Evolutionary conservation across 208 protist genomes (phyloP), one percentile per base, ranked within the genome.

Genomic region (Wallacemonas sp.): DNA sequence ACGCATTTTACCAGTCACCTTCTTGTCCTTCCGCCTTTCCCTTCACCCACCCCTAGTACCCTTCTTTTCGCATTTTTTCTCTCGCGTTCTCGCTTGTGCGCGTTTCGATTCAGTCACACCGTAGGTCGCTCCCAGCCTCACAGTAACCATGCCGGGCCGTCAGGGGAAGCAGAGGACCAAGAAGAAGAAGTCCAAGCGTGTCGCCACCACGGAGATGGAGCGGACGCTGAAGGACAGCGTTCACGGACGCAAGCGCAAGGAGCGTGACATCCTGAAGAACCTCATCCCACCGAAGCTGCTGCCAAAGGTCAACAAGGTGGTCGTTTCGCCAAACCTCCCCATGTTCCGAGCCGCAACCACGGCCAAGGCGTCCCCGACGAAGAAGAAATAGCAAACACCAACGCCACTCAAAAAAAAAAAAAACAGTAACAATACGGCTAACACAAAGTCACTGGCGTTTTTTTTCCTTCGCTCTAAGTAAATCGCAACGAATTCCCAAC

Each of bases 101-200:
- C n/a, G n/a, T n/a, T n/a, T n/a, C n/a, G n/a, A n/a, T n/a, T n/a
- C n/a, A n/a, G n/a, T n/a, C n/a, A n/a, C n/a, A n/a, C n/a, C 14
- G 7, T 41, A 41, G 44, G 16, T 33, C n/a, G 26, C 26, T 33
- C 26, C 49, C 49, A 57, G 8, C 11, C 26, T n/a, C 49, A 33
- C 49, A 57, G 3, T 59, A 25, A 59, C 29, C 0, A 97, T 97
- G 91, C 91, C 91, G 2, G 91, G 91, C 3, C 83, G 89, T 42
- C 79, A 89, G 52, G 91, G 91, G 20, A 94, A 94, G 78, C 91
- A 97, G 80, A 85, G 85, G 55, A 79, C 92, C 52, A 93, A 93
- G 81, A 79, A 84, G 57, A 94, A 97, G 74, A 90, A 88, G 74
- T 94, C 89, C 8, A 97, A 94, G 74, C 72, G 83, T 12, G 74